These are phyloP conservation scores for Lentinula edodes DNA, from an alignment of 768 basidiomycete genomes.

Conservation along the genomic window DNA sequence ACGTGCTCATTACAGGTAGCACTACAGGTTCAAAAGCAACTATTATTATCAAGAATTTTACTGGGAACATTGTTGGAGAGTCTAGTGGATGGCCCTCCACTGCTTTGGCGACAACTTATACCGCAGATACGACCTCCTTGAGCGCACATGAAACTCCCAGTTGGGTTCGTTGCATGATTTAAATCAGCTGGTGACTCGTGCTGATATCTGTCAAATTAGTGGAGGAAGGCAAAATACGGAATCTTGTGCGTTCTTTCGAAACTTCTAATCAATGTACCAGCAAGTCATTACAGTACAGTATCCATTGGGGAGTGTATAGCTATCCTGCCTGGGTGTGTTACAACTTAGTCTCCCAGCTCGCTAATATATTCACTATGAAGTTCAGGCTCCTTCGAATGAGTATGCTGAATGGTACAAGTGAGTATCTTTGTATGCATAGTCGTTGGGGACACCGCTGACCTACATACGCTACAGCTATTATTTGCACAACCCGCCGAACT, in stretches of 20 bases:
- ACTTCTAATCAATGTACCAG: slow-evolving; percentile 1
- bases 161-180: slow-evolving; percentile 34
- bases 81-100: slow-evolving; percentile 32
- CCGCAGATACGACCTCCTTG: slow-evolving; percentile 27
- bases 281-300: slow-evolving; percentile 18
- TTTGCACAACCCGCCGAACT: slow-evolving; percentile 29
- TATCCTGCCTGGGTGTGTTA: slow-evolving; percentile 35
- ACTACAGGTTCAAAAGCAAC: slow-evolving; percentile 21
- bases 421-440: slow-evolving; percentile 13
- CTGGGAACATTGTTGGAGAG: slow-evolving; percentile 27
- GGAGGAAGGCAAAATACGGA: slow-evolving; percentile 48
- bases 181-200: not conserved
- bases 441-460: not conserved
- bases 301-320: slow-evolving; percentile 48
- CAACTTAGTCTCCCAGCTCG: not conserved
- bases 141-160: slow-evolving; percentile 45
- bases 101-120: slow-evolving; percentile 35
- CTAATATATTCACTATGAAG: not conserved
- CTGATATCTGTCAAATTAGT: slow-evolving; percentile 23
- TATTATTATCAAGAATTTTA: slow-evolving; percentile 26
- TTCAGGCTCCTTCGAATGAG: slow-evolving; percentile 29
- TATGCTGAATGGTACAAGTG: slow-evolving; percentile 59
- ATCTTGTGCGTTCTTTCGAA: slow-evolving; percentile 38
- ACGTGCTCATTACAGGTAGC: slow-evolving; percentile 40
- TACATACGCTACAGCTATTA: slow-evolving; percentile 23